Percentiles rank a stretch among this genome's conserved stretches.
Conservation (phyloP, 2,329 filamentous ascomycete species). For the Cladophialophora psammophila region DNA sequence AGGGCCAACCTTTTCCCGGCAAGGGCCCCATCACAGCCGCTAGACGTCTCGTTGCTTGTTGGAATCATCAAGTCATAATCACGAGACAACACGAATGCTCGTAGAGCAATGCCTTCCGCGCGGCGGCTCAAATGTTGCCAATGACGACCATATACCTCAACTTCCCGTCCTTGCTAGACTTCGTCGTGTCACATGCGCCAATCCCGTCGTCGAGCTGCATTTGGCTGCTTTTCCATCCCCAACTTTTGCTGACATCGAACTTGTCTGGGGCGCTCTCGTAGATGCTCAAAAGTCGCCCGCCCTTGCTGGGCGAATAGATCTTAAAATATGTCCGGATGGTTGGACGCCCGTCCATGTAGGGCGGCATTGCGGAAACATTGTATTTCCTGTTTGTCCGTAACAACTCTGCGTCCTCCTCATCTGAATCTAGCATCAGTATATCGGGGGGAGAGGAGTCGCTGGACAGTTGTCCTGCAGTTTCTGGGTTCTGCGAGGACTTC, state of each 20-base stretch:
- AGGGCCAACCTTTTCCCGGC: neutral
- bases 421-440: constrained; percentile 41
- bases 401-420: constrained; percentile 42
- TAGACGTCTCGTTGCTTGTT: neutral
- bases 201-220: constrained; percentile 90
- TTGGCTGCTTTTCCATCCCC: constrained; percentile 69
- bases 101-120: neutral
- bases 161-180: constrained; percentile 55
- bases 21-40: neutral
- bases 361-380: constrained; percentile 56
- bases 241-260: constrained; percentile 67
- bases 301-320: constrained; percentile 66
- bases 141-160: constrained; percentile 68
- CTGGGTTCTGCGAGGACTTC: constrained; percentile 42
- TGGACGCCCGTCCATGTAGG: constrained; percentile 63
- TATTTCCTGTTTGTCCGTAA: constrained; percentile 40
- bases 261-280: constrained; percentile 65
- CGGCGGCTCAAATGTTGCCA: constrained; percentile 48
- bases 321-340: constrained; percentile 69
- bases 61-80: neutral
- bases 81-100: neutral
- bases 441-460: constrained; percentile 7
- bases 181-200: constrained; percentile 65
- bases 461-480: constrained; percentile 1
- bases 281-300: constrained; percentile 65